These are phyloP conservation scores for Vitis hybrid DNA, from an alignment of 177 flowering plant species.

Conservation along the genomic window DNA sequence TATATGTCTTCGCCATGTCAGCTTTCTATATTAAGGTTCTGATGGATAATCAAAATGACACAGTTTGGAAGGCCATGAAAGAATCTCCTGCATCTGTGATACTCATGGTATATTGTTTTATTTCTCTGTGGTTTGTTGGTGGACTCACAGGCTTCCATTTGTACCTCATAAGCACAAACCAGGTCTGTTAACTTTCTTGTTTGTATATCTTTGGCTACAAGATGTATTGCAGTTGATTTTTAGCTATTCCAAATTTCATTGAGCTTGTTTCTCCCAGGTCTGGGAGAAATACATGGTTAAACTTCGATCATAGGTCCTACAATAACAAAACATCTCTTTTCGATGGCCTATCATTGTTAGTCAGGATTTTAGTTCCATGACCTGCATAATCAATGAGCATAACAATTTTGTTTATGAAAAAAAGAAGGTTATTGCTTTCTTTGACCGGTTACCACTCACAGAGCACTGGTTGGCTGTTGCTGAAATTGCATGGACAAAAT, in stretches of 20 bases:
- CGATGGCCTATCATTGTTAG: neutral
- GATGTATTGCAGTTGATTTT: neutral
- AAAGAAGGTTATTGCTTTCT: neutral
- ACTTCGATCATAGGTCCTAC: neutral
- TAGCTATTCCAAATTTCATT: neutral
- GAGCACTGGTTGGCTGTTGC: too few species aligned
- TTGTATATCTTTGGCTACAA: neutral
- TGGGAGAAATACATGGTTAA: too few species aligned
- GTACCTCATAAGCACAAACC: conserved; percentile 81
- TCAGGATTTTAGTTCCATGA: neutral
- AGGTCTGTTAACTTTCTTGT: conserved; percentile 43
- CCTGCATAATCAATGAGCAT: neutral
- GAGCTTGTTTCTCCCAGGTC: neutral
- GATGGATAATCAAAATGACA: conserved; percentile 46
- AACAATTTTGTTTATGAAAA: neutral
- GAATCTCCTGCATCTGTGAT: conserved; percentile 72
- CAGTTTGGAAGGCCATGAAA: conserved; percentile 69
- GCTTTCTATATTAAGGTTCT: conserved; percentile 63
- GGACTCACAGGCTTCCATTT: conserved; percentile 88
- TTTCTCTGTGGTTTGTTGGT: conserved; percentile 90
- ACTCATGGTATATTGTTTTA: conserved; percentile 74
- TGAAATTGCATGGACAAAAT: too few species aligned
- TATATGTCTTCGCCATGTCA: conserved; percentile 65
- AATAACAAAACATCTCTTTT: neutral
- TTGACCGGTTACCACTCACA: neutral